These are phyloP conservation scores for Simplicillium aogashimaense DNA, from an alignment of 2,329 filamentous ascomycete genomes.

Conservation along the genomic window DNA sequence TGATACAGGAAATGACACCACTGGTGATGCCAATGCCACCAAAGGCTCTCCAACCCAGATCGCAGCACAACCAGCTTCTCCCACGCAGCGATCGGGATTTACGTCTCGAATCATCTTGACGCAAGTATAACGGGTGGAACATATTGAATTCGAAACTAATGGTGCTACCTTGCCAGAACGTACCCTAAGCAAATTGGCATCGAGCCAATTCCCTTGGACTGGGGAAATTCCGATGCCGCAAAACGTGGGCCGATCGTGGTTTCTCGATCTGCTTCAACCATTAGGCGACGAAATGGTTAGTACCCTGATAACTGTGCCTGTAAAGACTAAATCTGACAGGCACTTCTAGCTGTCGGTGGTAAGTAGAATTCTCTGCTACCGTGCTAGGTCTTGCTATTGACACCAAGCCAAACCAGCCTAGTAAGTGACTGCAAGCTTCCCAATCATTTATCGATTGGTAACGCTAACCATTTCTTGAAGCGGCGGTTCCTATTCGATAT, in stretches of 20 bases:
- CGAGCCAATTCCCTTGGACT: conserved; percentile 79
- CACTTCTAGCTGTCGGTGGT: conserved; percentile 44
- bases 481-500: conserved; percentile 91
- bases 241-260: conserved; percentile 83
- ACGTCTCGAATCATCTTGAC: conserved; percentile 47
- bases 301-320: conserved; percentile 10
- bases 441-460: conserved; percentile 3
- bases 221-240: conserved; percentile 69
- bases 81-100: conserved; percentile 31
- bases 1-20: too few relatives aligned
- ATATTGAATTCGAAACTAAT: background rate
- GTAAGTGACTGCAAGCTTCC: conserved; percentile 14
- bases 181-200: conserved; percentile 93
- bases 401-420: conserved; percentile 18
- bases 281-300: conserved; percentile 71
- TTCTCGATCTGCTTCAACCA: conserved; percentile 63
- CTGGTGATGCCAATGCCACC: too few relatives aligned
- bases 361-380: conserved; percentile 14
- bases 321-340: too few relatives aligned
- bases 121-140: conserved; percentile 15
- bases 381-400: background rate
- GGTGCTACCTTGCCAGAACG: conserved; percentile 36
- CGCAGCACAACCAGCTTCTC: conserved; percentile 11
- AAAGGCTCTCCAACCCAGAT: too few relatives aligned
- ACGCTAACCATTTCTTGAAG: conserved; percentile 12